Evolutionary conservation across 148 eudicot genomes (phyloP).

Genomic region (Euryodendron excelsum): DNA sequence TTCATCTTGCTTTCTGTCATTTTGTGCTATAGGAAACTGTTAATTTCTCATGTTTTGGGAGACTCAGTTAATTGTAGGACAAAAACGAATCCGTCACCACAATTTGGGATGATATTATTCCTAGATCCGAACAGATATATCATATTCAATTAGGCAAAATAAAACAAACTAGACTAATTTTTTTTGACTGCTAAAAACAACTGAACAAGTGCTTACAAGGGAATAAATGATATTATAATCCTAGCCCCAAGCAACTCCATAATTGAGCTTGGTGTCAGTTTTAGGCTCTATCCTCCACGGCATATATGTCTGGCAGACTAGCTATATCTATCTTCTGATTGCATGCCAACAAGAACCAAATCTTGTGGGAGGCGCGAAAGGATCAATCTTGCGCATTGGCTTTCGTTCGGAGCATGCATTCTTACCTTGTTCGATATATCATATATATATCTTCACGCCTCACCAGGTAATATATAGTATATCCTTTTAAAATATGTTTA

Average conservation of each 20-base stretch:
- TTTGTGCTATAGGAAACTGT: too few species aligned
- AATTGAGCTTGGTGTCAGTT: neutral
- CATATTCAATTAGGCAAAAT: neutral
- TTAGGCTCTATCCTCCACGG: neutral
- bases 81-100: neutral
- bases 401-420: constrained; percentile 3
- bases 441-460: neutral
- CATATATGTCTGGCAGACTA: too few species aligned
- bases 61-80: neutral
- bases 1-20: too few species aligned
- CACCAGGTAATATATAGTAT: neutral
- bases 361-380: constrained; percentile 2
- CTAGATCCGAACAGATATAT: neutral
- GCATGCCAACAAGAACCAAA: constrained; percentile 9
- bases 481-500: neutral
- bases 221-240: neutral
- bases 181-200: too few species aligned
- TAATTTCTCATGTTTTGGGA: too few species aligned
- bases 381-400: neutral
- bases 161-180: too few species aligned
- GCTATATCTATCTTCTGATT: constrained; percentile 1
- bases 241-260: neutral
- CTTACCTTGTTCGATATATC: neutral
- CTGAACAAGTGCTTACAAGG: too few species aligned
- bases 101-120: neutral